A percentile compares a stretch with the other conserved stretches of the same genome.
Evolutionary conservation across 106 monocot species (phyloP).

Genomic region (Vanilla planifolia): DNA sequence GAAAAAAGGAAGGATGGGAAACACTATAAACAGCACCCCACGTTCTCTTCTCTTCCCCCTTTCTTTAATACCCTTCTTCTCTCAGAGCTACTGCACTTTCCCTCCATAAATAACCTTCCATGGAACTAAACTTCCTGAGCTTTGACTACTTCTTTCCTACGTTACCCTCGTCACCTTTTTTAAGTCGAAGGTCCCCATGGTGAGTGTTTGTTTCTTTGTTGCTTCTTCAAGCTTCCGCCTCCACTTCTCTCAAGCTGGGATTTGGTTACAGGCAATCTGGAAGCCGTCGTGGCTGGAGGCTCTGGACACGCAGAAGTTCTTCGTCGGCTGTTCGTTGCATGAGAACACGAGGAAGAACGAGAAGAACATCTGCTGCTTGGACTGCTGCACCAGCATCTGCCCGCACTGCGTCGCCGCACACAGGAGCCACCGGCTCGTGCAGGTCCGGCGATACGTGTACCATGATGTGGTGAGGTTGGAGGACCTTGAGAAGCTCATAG

Average conservation of each 20-base stretch:
- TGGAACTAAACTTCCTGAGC: background rate
- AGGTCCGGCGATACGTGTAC: conserved; percentile 85
- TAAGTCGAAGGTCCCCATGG: conserved; percentile 1
- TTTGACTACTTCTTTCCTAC: background rate
- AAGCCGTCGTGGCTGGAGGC: conserved; percentile 86
- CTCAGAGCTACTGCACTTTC: conserved; percentile 14
- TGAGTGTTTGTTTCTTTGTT: background rate
- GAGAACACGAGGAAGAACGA: conserved; percentile 75
- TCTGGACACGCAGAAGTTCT: conserved; percentile 65
- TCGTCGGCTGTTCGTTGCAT: conserved; percentile 52
- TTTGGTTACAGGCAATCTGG: conserved; percentile 28
- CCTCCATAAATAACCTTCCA: conserved; percentile 22
- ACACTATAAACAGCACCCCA: conserved; percentile 40
- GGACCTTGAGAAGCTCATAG: conserved; percentile 85
- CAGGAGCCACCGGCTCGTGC: conserved; percentile 58
- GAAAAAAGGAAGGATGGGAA: conserved; percentile 14
- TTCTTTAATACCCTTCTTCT: conserved; percentile 6
- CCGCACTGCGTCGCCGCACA: conserved; percentile 68
- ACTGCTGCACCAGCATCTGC: conserved; percentile 86
- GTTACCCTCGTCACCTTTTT: background rate
- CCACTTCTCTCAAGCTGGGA: background rate
- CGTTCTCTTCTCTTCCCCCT: conserved; percentile 22
- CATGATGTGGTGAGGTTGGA: conserved; percentile 77
- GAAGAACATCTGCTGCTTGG: conserved; percentile 87
- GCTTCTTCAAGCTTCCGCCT: background rate